Conservation (phyloP, 2,329 filamentous ascomycete species). For the Helotiales sp. region DNA sequence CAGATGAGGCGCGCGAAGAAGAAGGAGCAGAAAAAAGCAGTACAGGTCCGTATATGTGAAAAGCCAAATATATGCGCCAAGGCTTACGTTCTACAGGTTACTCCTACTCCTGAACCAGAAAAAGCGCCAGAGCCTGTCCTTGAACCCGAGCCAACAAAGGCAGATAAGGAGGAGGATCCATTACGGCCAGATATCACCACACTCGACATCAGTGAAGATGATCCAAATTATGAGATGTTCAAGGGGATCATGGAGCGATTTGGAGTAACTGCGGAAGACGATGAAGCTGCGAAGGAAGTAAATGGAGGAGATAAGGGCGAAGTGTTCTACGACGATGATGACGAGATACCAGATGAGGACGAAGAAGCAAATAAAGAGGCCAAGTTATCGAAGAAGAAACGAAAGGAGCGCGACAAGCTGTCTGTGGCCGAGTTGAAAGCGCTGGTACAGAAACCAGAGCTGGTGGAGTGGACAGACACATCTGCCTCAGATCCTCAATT, state of each 20-base stretch:
- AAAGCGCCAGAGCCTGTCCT: slow-evolving; percentile 30
- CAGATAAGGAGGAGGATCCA: slow-evolving; percentile 33
- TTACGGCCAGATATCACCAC: slow-evolving; percentile 48
- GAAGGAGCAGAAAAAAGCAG: slow-evolving; percentile 81
- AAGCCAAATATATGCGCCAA: background rate
- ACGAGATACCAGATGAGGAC: slow-evolving; percentile 83
- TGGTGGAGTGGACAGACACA: slow-evolving; percentile 97
- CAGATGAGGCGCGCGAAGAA: slow-evolving; percentile 90
- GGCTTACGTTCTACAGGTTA: slow-evolving; percentile 36
- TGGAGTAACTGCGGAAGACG: slow-evolving; percentile 62
- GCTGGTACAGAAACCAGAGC: slow-evolving; percentile 83
- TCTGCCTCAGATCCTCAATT: slow-evolving; percentile 86
- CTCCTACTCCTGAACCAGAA: slow-evolving; percentile 31
- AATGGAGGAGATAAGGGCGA: slow-evolving; percentile 77
- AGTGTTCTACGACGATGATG: slow-evolving; percentile 79
- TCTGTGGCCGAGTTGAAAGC: slow-evolving; percentile 96
- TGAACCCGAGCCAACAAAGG: slow-evolving; percentile 37
- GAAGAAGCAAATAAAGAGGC: slow-evolving; percentile 64
- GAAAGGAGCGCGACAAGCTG: slow-evolving; percentile 86
- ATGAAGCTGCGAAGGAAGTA: slow-evolving; percentile 62
- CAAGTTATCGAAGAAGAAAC: slow-evolving; percentile 91
- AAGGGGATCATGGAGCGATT: slow-evolving; percentile 83
- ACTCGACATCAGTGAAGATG: slow-evolving; percentile 59
- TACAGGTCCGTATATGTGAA: slow-evolving; percentile 45
- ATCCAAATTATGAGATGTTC: slow-evolving; percentile 82